Evolutionary conservation across 1,284 basidiomycete genomes (phyloP), one percentile per base, ranked within the genome.

Genomic region (Cutaneotrichosporon dermatis): DNA sequence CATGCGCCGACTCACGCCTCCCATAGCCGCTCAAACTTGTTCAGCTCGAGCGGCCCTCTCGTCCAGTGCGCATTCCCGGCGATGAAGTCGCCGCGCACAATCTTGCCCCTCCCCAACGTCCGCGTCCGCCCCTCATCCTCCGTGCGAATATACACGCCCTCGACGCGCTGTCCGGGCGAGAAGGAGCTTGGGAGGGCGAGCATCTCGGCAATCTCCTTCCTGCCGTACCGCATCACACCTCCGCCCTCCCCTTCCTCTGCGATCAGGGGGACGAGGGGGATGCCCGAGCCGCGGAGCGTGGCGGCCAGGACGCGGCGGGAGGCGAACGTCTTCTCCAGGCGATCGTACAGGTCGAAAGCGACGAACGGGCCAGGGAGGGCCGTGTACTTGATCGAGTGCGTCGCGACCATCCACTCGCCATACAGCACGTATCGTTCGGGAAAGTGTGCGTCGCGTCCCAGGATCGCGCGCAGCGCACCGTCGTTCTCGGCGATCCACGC

Each of bases 21-120:
- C 25, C 25, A 25, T 25, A 25, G 25, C 25, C 25, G 25, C 25
- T 25, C 25, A 25, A 25, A 25, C 25, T 25, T 25, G 44, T 86
- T 86, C 10, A 80, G 67, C 39, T 71, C 69, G 10, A 84, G 48
- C 34, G 70, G 74, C 0, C 80, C 82, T 66, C 76, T 80, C 4
- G 80, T 79, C 85, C 85, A 86, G 66, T 86, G 85, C 62, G 85
- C 83, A 66, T 86, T 85, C 3, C 85, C 84, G 53, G 83, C 77
- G 64, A 86, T 85, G 63, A 86, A 86, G 70, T 86, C 84, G 6
- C 79, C 76, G 15, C 84, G 74, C 15, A 87, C 85, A 4, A 85
- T 80, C 71, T 86, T 86, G 5, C 81, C 81, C 55, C 84, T 76
- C 25, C 73, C 70, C 4, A 81, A 25, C 25, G 25, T 25, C 25